Conservation (phyloP, 1,139 yeast genomes). For the Zhuliangozyma parablackwelliae region DNA sequence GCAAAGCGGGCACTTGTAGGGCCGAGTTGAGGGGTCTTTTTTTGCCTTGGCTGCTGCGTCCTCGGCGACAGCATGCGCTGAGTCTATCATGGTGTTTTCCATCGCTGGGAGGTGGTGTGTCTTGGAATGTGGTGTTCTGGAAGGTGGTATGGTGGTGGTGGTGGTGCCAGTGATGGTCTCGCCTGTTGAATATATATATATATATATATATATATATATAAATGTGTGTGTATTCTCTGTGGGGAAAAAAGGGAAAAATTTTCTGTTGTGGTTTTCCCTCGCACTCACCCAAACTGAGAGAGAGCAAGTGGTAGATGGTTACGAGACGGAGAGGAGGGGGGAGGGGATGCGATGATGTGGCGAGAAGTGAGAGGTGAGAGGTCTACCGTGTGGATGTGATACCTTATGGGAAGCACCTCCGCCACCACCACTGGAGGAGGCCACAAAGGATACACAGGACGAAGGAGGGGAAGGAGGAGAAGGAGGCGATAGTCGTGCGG, state of each 20-base stretch:
- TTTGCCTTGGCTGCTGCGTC: conserved; percentile 6
- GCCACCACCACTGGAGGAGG: no score
- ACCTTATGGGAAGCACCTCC: no score
- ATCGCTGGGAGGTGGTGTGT: background rate
- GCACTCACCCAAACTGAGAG: no score
- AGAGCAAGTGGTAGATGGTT: no score
- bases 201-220: no score
- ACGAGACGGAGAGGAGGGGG: no score
- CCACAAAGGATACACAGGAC: no score
- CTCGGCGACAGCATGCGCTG: background rate
- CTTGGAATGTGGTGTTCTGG: background rate
- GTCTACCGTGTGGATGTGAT: no score
- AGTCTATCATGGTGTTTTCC: background rate
- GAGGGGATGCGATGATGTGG: no score
- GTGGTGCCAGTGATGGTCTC: background rate
- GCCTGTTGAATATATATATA: background rate
- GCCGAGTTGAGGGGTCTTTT: conserved; percentile 41
- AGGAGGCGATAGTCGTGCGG: no score
- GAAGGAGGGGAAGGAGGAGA: no score
- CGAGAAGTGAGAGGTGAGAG: no score
- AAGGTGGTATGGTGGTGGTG: background rate
- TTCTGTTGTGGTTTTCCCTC: background rate
- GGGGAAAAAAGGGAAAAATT: background rate
- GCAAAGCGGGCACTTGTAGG: conserved; percentile 89
- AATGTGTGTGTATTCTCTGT: background rate